Conservation (phyloP, 306 rosid genomes). For the Arachis hypogaea region DNA sequence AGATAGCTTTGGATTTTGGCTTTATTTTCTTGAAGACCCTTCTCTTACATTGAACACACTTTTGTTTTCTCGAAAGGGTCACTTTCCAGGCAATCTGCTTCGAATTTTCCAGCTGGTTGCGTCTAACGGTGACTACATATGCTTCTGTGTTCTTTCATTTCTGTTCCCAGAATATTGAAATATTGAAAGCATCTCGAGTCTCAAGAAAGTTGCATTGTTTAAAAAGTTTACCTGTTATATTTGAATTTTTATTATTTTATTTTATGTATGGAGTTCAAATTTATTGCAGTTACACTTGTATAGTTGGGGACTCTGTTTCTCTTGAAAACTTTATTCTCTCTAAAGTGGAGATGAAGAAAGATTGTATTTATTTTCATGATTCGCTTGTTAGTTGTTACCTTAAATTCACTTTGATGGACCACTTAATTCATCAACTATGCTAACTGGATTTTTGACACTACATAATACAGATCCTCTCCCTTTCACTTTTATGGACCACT, state of each 20-base stretch:
- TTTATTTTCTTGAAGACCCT: conserved; percentile 55
- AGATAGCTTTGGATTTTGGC: conserved; percentile 54
- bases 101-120: conserved; percentile 53
- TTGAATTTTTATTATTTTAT: too few relatives aligned
- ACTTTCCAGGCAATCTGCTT: conserved; percentile 67
- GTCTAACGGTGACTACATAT: conserved; percentile 56
- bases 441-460: background rate
- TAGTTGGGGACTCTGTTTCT: background rate
- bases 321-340: background rate
- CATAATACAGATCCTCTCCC: background rate
- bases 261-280: too few relatives aligned
- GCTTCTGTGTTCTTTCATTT: too few relatives aligned
- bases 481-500: background rate
- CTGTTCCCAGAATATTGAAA: too few relatives aligned
- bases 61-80: conserved; percentile 37
- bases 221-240: too few relatives aligned
- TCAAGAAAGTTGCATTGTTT: too few relatives aligned
- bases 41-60: conserved; percentile 49
- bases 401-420: background rate
- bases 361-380: too few relatives aligned
- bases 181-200: too few relatives aligned
- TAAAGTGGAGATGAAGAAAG: background rate
- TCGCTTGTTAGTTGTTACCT: too few relatives aligned
- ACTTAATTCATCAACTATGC: background rate
- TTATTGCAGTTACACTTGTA: too few relatives aligned